Evolutionary conservation across 1,284 basidiomycete genomes (phyloP), one percentile per base, ranked within the genome.

Genomic region (Rhodotorula sp.): DNA sequence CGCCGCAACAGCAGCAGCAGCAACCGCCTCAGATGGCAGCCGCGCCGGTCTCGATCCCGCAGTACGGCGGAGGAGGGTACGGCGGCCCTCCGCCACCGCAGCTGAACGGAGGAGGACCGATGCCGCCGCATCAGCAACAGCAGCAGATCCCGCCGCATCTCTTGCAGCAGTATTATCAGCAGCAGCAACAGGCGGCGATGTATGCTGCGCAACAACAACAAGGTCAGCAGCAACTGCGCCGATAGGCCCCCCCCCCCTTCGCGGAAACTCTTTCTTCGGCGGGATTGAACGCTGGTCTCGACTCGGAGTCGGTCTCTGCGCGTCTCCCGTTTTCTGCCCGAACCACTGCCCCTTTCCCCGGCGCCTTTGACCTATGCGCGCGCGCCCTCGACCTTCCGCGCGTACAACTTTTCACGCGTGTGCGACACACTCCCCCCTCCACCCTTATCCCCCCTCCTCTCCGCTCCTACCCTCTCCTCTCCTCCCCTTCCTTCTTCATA

Each of bases 121-220:
- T 20, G 52, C 46, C 46, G 20, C 54, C 15, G 21, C 59, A 64
- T 31, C 60, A 57, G 29, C 58, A 39, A 12, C 65, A 46, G 8
- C 48, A 39, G 60, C 68, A 68, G 59, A 58, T 62, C 51, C 68
- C 68, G 48, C 71, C 71, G 26, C 67, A 68, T 54, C 51, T 68
- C 29, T 12, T 67, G 23, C 61, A 66, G 52, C 68, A 70, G 72
- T 65, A 68, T 48, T 60, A 61, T 29, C 67, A 71, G 59, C 67
- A 67, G 51, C 68, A 73, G 61, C 65, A 62, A 49, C 21, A 31
- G 18, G 39, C 34, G 23, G 23, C 48, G 51, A 34, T 58, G 43
- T 49, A 63, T 49, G 62, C 62, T 20, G 51, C 51, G 29, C 64
- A 69, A 65, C 57, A 64, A 48, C n/a, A n/a, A 31, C 63, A 58